These are phyloP conservation scores for Voacanga thouarsii DNA, from an alignment of 257 asterid genomes.

Conservation along the genomic window DNA sequence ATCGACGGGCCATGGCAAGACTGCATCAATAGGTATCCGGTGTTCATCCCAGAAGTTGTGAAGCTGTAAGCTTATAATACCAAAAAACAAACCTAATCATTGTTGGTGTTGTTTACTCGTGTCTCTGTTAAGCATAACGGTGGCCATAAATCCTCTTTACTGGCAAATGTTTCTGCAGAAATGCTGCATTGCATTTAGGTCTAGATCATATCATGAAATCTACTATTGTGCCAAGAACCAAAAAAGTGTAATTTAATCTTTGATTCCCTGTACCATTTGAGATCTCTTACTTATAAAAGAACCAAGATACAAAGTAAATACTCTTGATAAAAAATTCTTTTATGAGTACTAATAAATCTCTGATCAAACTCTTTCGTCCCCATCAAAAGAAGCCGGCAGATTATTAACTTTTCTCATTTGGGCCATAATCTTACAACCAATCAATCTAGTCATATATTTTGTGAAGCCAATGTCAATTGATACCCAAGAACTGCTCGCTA, in stretches of 20 bases:
- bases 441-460: neutral
- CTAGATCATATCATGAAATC: constrained; percentile 5
- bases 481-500: neutral
- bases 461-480: neutral
- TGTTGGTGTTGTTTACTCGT: constrained; percentile 5
- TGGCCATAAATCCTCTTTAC: constrained; percentile 9
- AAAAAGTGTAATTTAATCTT: constrained; percentile 24
- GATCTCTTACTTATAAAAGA: neutral
- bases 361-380: no score
- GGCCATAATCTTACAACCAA: neutral
- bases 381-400: no score
- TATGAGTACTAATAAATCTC: no score
- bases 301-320: constrained; percentile 12
- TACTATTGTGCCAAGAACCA: constrained; percentile 7
- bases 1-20: constrained; percentile 72
- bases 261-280: constrained; percentile 9
- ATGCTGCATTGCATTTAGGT: constrained; percentile 30
- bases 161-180: constrained; percentile 11
- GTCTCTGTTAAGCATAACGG: neutral
- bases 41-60: constrained; percentile 68
- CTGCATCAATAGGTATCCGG: constrained; percentile 78
- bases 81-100: neutral
- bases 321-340: neutral
- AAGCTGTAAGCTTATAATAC: constrained; percentile 42
- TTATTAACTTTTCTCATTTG: neutral